phyloP scores from a whole-genome alignment of 768 basidiomycete species.

The Russula sp. region DNA sequence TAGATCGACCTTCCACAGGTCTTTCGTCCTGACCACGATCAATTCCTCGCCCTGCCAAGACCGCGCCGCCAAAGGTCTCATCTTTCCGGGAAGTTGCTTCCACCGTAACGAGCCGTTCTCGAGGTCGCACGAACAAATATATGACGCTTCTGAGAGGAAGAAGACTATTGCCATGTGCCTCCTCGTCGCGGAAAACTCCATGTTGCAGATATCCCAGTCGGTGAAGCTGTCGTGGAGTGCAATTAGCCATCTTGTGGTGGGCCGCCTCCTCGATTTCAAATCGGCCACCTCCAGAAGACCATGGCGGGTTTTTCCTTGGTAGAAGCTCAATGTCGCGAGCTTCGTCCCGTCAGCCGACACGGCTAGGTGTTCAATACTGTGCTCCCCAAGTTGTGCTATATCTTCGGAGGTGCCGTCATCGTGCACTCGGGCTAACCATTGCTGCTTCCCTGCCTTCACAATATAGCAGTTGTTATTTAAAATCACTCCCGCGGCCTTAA shows the following conservation, averaged over 20 bases:
- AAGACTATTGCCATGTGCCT: slow-evolving; percentile 12
- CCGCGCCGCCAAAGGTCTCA: slow-evolving; percentile 5
- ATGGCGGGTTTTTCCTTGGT: slow-evolving; percentile 6
- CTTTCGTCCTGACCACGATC: slow-evolving; percentile 12
- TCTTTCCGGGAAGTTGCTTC: slow-evolving; percentile 12
- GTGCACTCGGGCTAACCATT: slow-evolving; percentile 10
- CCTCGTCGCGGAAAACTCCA: slow-evolving; percentile 17
- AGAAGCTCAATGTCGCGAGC: slow-evolving; percentile 8
- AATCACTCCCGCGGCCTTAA: slow-evolving; percentile 11
- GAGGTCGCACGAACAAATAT: slow-evolving; percentile 15
- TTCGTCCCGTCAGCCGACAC: slow-evolving; percentile 8
- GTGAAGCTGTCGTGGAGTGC: slow-evolving; percentile 16
- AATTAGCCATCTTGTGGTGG: slow-evolving; percentile 9
- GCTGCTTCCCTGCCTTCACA: slow-evolving; percentile 2
- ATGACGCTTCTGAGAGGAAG: slow-evolving; percentile 8
- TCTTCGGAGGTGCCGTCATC: slow-evolving; percentile 13
- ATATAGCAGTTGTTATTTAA: slow-evolving; percentile 5
- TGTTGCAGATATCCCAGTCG: slow-evolving; percentile 9
- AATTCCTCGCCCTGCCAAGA: slow-evolving; percentile 8
- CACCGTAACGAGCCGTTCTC: slow-evolving; percentile 12
- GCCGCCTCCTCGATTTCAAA: slow-evolving; percentile 11
- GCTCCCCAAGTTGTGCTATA: slow-evolving; percentile 3
- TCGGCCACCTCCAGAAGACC: slow-evolving; percentile 10
- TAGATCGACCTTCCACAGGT: slow-evolving; percentile 16
- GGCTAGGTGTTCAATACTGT: slow-evolving; percentile 4